Percentiles rank a stretch among this genome's conserved stretches.
These are phyloP conservation scores for Cordyceps militaris DNA, from an alignment of 2,329 filamentous ascomycete species.

Conservation along the genomic window DNA sequence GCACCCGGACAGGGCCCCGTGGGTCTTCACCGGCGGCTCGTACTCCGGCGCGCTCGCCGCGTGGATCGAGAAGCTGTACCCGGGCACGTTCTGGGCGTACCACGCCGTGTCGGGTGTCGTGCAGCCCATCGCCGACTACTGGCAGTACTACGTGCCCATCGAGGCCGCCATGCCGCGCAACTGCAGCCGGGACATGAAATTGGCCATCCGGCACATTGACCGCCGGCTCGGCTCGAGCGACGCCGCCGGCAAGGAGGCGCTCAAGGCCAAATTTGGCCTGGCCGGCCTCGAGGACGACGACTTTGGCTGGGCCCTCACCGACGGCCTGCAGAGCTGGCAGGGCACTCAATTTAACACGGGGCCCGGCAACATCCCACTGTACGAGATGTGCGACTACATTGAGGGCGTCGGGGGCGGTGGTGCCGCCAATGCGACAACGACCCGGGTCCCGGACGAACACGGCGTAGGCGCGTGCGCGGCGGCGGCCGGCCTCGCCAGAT, in stretches of 20 bases:
- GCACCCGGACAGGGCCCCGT: slow-evolving; percentile 57
- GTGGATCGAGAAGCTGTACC: slow-evolving; percentile 65
- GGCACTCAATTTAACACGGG: slow-evolving; percentile 26
- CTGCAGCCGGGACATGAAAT: slow-evolving; percentile 57
- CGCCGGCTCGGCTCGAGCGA: slow-evolving; percentile 12
- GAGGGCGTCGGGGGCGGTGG: slow-evolving; percentile 15
- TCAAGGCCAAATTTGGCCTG: slow-evolving; percentile 34
- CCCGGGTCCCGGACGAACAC: background rate
- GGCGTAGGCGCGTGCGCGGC: slow-evolving; percentile 9
- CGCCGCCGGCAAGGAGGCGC: slow-evolving; percentile 16
- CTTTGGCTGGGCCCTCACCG: slow-evolving; percentile 35
- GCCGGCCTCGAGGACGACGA: slow-evolving; percentile 39
- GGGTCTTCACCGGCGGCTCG: slow-evolving; percentile 70
- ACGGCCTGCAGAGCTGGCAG: slow-evolving; percentile 31
- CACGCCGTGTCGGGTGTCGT: slow-evolving; percentile 73
- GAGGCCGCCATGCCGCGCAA: slow-evolving; percentile 41
- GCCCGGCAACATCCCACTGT: slow-evolving; percentile 25
- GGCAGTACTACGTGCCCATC: slow-evolving; percentile 45
- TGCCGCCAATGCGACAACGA: background rate
- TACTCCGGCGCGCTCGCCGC: slow-evolving; percentile 73
- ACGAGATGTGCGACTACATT: slow-evolving; percentile 30
- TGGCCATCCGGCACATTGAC: slow-evolving; percentile 33
- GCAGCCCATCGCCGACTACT: slow-evolving; percentile 67
- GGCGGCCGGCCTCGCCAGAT: background rate
- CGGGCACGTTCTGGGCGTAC: slow-evolving; percentile 66